Evolutionary conservation across 495 filamentous ascomycete species (phyloP), one percentile per base, ranked within the genome.

Genomic region (Aspergillus hancockii): DNA sequence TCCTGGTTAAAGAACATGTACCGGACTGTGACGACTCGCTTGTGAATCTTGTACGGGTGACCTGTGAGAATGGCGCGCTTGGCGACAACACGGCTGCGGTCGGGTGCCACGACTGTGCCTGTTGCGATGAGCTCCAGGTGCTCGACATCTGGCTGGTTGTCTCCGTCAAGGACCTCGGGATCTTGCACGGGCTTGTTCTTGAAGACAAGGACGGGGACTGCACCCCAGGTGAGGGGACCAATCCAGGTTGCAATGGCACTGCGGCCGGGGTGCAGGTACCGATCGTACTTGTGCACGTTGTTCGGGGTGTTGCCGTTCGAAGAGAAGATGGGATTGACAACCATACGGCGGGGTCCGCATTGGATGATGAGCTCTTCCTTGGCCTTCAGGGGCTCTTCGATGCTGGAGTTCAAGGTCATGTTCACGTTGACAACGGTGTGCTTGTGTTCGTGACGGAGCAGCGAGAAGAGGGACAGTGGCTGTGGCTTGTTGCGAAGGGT

Each of bases 1-100:
- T 96, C 91, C 16, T 83, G 72, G 75, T 96, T 96, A 84, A 98
- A 98, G 81, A 98, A 98, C 94, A 98, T 98, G 82, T 98, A 98
- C 23, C 94, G 88, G 22, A 98, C 86, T 1, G 95, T 98, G 55
- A 98, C 95, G 23, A 98, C 77, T 73, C 90, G 91, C 79, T 93
- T 94, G 83, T 98, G 93, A 65, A 98, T 98, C 79, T 98, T 97
- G 78, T 90, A 96, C 0, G 95, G 93, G 71, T 98, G 94, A 40
- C 94, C 94, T 0, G 94, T 96, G 55, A 98, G 81, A 59, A 98
- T 92, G 61, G 94, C 87, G 54, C 94, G 88, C 76, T 98, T 98
- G 60, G 93, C 92, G 54, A 98, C 85, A 18, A 98, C 88, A 43
- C 95, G 88, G 30, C 79, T 76, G 9, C 85, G 88, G 47, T 90